Base-by-base conservation (phyloP, 2,329 filamentous ascomycete species). In the Ceratocystis albifundus region DNA sequence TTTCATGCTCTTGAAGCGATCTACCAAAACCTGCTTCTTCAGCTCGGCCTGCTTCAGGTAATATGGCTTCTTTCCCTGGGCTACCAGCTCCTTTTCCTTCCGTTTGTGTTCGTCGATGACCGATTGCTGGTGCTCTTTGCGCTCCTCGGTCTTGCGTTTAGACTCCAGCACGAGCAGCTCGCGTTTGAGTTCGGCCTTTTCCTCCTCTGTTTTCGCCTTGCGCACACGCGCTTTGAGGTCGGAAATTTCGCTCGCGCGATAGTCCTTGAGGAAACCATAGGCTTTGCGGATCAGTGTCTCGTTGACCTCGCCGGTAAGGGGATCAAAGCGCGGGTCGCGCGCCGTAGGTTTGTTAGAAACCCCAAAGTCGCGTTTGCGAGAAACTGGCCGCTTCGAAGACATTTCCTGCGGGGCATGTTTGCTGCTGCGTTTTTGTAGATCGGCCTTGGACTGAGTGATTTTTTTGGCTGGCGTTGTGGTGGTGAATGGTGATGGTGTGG, bases 31-130 rank as follows among this genome's bases (percentile, higher is more conserved):
- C 75, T 87, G 80, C 80, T 93, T 90, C 86, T 94, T 96, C 80
- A 94, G 84, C 77, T 96, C 93, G 73, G 86, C 85, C 78, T 87
- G 87, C 84, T 99, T 99, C 72, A 97, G 79, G 76, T 90, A 97
- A 77, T 91, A 99, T 0, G 94, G 93, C 74, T 83, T 85, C 84
- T 96, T 96, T 69, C 94, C 94, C 77, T 95, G 84, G 71, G 85
- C 85, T 64, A 97, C 86, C 68, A 89, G 78, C 74, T 92, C 88
- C 77, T 90, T 91, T 80, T 99, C 94, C 74, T 86, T 82, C 77
- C 83, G 83, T 72, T 88, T 84, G 77, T 97, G 92, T 75, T 88
- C 85, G 57, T 84, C 80, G 65, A 93, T 72, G 53, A 97, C 77
- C 67, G 84, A 82, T 71, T 84, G 80, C 75, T 88, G 84, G 68